Evolutionary conservation across 176 grass and related monocot species (phyloP).

Genomic region (Cocos nucifera): DNA sequence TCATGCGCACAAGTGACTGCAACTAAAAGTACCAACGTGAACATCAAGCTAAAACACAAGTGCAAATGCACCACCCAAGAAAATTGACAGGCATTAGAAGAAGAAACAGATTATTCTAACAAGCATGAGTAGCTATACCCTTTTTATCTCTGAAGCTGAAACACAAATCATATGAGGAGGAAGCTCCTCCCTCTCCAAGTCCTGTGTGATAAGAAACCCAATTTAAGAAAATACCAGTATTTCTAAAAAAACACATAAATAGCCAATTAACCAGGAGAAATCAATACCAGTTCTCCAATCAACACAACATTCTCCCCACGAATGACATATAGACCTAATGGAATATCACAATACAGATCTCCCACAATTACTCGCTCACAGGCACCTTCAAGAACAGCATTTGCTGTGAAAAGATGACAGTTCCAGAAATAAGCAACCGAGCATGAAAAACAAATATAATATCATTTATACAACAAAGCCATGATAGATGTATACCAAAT

Average conservation of each 20-base stretch:
- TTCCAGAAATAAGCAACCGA: too few relatives aligned
- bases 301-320: constrained; percentile 97
- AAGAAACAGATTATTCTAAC: constrained; percentile 9
- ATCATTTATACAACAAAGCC: background rate
- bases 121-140: constrained; percentile 36
- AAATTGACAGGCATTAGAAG: background rate
- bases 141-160: constrained; percentile 84
- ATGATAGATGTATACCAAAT: constrained; percentile 47
- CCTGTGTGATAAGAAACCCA: constrained; percentile 31
- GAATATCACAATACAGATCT: constrained; percentile 83
- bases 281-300: constrained; percentile 91
- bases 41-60: too few relatives aligned
- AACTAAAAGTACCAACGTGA: too few relatives aligned
- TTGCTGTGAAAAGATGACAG: constrained; percentile 44
- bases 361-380: constrained; percentile 97
- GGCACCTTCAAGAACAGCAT: constrained; percentile 93
- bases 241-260: background rate
- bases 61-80: too few relatives aligned
- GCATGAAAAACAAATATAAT: constrained; percentile 10
- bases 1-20: too few relatives aligned
- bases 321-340: constrained; percentile 90
- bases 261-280: background rate
- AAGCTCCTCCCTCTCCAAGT: constrained; percentile 84
- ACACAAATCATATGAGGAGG: constrained; percentile 81
- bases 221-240: background rate